Percentiles rank a stretch among this genome's conserved stretches.
phyloP scores from a whole-genome alignment of 192 early-diverging fungal genomes.

The Haplosporangium gracile region DNA sequence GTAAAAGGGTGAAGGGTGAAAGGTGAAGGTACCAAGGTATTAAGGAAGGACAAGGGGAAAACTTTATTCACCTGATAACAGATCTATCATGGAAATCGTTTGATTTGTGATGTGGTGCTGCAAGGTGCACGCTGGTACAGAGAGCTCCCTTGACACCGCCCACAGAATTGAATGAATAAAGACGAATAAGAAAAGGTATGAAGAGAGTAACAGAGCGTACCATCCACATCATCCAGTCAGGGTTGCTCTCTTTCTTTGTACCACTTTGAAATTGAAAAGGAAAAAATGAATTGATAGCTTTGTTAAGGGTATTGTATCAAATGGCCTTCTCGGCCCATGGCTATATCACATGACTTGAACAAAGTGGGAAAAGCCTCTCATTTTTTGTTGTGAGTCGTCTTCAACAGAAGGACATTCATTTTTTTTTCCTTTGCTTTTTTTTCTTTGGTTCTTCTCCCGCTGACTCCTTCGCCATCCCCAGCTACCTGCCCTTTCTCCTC shows the following conservation, averaged over 20 bases:
- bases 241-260: no score
- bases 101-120: background rate
- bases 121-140: background rate
- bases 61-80: background rate
- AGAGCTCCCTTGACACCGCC: background rate
- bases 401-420: background rate
- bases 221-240: no score
- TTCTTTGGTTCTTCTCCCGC: constrained; percentile 9
- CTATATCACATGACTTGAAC: background rate
- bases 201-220: background rate
- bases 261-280: no score
- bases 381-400: constrained; percentile 1
- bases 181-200: background rate
- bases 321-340: background rate
- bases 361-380: background rate
- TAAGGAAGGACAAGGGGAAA: background rate
- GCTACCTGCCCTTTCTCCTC: background rate
- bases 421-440: background rate
- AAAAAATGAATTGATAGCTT: no score
- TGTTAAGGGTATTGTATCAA: background rate
- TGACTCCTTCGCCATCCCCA: constrained; percentile 7
- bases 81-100: background rate
- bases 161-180: background rate
- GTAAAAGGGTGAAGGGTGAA: background rate
- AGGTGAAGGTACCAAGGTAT: background rate